phyloP scores from a whole-genome alignment of 371 early-diverging fungal species.

The Mucor saturninus region DNA sequence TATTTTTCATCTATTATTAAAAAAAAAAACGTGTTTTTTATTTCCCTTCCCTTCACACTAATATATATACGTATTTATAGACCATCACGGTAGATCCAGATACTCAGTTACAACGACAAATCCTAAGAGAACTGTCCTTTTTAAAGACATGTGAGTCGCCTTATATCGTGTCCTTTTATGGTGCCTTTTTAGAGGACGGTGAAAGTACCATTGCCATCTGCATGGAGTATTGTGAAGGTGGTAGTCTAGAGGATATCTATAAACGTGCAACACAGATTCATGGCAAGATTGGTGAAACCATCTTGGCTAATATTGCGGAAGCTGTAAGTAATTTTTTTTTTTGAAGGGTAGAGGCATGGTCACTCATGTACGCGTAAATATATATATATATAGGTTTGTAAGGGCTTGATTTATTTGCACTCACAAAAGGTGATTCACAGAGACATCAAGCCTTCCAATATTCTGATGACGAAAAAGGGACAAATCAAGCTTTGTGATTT shows the following conservation, averaged over 20 bases:
- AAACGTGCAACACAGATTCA: constrained; percentile 67
- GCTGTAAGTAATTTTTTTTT: constrained; percentile 52
- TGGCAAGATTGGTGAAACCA: constrained; percentile 77
- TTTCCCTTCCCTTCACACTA: not conserved
- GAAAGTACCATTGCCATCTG: constrained; percentile 87
- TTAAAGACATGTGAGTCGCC: constrained; percentile 88
- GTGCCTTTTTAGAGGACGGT: constrained; percentile 90
- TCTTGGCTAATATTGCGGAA: constrained; percentile 80
- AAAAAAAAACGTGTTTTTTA: not conserved
- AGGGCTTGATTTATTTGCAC: constrained; percentile 83
- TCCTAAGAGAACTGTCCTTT: constrained; percentile 89
- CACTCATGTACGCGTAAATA: not conserved
- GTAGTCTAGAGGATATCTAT: constrained; percentile 84
- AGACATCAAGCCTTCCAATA: constrained; percentile 94
- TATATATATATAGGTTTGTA: constrained; percentile 64
- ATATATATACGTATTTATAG: not conserved
- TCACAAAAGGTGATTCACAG: constrained; percentile 89
- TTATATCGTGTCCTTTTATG: constrained; percentile 93
- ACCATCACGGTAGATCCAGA: constrained; percentile 59
- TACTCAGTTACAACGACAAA: constrained; percentile 77
- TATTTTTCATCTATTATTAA: constrained; percentile 22
- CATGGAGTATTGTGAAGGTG: constrained; percentile 93
- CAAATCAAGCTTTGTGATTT: constrained; percentile 96
- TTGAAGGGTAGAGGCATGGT: not conserved
- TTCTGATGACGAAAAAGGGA: constrained; percentile 83